Evolutionary conservation across 306 rosid genomes (phyloP).

Genomic region (Luffa acutangula): DNA sequence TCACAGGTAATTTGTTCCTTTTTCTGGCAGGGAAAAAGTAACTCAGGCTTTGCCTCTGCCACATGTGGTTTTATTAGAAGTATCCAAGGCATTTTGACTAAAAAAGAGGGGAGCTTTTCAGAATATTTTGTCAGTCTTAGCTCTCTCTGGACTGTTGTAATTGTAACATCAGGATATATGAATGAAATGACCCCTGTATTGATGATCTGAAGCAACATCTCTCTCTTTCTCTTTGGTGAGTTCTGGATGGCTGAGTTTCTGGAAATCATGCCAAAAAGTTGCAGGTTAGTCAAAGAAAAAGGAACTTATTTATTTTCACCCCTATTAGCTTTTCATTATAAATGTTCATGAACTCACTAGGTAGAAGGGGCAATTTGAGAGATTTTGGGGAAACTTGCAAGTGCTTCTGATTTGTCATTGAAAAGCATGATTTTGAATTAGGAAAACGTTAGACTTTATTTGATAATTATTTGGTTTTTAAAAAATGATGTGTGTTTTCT

Average conservation of each 20-base stretch:
- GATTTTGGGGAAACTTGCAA: neutral
- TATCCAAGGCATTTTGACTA: neutral
- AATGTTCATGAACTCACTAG: neutral
- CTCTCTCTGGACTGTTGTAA: slow-evolving; percentile 1
- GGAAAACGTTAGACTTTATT: too few species aligned
- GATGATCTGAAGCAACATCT: neutral
- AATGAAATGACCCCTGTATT: neutral
- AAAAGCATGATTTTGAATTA: neutral
- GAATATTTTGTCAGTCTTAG: neutral
- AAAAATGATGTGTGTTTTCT: too few species aligned
- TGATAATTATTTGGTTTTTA: too few species aligned
- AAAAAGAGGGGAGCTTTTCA: neutral
- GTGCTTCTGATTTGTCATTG: neutral
- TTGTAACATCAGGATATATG: neutral
- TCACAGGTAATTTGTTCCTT: neutral
- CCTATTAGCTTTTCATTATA: neutral
- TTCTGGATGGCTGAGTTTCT: neutral
- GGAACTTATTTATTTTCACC: neutral
- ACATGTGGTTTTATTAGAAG: neutral
- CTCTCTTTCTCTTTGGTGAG: neutral
- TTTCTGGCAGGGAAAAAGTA: neutral
- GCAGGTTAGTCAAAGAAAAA: neutral
- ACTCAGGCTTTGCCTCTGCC: neutral
- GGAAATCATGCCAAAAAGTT: neutral
- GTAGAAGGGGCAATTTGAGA: neutral